Percentiles rank a stretch among this genome's conserved stretches.
Conservation (phyloP, 1,284 basidiomycete species). For the Phellopilus nigrolimitatus region DNA sequence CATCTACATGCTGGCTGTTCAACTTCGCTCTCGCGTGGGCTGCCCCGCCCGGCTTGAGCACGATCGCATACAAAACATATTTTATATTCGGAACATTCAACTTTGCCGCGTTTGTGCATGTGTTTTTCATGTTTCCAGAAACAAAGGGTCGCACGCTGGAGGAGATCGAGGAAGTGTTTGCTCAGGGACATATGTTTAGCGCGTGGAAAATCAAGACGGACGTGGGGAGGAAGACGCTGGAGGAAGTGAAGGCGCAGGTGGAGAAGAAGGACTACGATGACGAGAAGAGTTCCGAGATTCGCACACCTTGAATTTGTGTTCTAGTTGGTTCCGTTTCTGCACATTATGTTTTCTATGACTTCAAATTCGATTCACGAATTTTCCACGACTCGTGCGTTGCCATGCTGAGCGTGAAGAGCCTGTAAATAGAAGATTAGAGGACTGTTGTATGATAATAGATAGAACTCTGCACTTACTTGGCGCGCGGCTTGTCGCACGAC, state of each 20-base stretch:
- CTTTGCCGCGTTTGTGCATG: slow-evolving; percentile 62
- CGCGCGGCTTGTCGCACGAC: no score
- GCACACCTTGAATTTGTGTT: not conserved
- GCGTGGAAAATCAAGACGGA: slow-evolving; percentile 63
- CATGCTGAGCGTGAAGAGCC: no score
- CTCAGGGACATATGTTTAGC: slow-evolving; percentile 60
- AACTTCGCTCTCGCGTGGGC: no score
- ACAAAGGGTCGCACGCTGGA: slow-evolving; percentile 70
- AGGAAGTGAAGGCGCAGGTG: slow-evolving; percentile 31
- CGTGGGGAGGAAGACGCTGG: slow-evolving; percentile 58
- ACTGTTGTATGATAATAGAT: no score
- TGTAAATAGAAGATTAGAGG: no score
- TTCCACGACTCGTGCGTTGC: no score
- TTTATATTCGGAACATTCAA: slow-evolving; percentile 77
- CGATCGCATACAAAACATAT: slow-evolving; percentile 44
- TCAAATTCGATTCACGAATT: no score
- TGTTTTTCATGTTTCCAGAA: slow-evolving; percentile 73
- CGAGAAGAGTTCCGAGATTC: slow-evolving; percentile 17
- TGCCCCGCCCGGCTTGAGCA: no score
- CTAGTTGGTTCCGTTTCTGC: no score
- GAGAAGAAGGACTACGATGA: slow-evolving; percentile 11
- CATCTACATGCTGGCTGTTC: no score
- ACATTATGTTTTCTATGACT: no score
- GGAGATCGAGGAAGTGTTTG: slow-evolving; percentile 73
- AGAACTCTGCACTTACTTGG: no score